Base-by-base conservation (phyloP, 2,329 filamentous ascomycete species). In the Fusarium floridanum region DNA sequence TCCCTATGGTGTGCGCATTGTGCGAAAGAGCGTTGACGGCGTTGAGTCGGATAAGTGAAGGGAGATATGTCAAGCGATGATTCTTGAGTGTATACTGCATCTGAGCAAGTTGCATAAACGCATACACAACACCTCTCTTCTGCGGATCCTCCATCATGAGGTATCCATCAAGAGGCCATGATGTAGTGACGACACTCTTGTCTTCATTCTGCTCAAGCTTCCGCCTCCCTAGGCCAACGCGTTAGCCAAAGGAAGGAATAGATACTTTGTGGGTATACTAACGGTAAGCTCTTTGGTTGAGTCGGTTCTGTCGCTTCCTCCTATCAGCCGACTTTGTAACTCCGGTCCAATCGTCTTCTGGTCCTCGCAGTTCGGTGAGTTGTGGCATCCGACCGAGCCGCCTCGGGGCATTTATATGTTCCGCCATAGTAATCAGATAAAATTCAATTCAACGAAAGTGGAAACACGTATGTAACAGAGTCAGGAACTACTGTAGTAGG, bases 251-350 rank as follows among this genome's bases (percentile, higher is more conserved):
- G 14, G 53, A 57, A 34, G 53, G 12, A 2, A 9, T 11, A 11
- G 32, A 16, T 12, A 36, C 29, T 6, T 17, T 5, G 4, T 2
- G 4, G 20, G n/a, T 16, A 57, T 24, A 72, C 76, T 72, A 27
- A 78, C 76, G 71, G 61, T 72, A 76, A 22, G 77, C 75, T 57
- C 77, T 63, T 45, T 77, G 72, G 34, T 78, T 78, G 39, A 78
- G 61, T 37, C 77, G 77, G 22, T 78, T 78, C 66, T 78, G 77
- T 14, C 76, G 68, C 34, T 69, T 71, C 29, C 77, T 72, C 45
- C 77, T 64, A 29, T 78, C 76, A 3, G 67, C 62, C n/a, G 75
- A 50, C 24, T 72, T 68, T n/a, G 74, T 77, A 11, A 76, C 66
- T 5, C 76, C 76, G 14, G 69, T 76, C 76, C 76, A 78, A 69